Conservation (phyloP, 306 rosid species). For the Medicago lupulina region DNA sequence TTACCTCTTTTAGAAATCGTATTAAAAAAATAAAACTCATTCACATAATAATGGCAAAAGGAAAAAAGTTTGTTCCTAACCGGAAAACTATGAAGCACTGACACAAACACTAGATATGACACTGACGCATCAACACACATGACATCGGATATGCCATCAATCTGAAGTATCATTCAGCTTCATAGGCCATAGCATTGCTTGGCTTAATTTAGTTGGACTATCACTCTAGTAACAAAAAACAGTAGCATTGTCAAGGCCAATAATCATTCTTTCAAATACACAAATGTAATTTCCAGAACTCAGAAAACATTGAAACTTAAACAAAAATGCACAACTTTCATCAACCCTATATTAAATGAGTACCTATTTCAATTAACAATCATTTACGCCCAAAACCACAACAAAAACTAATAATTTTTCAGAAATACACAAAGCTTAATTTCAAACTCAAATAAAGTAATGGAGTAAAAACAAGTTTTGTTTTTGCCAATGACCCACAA, state of each 20-base stretch:
- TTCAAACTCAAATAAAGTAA: slow-evolving; percentile 20
- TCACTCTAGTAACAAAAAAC: slow-evolving; percentile 12
- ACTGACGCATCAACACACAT: not conserved
- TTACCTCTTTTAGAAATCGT: slow-evolving; percentile 1
- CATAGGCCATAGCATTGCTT: slow-evolving; percentile 34
- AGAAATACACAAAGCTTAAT: slow-evolving; percentile 23
- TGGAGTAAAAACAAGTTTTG: not conserved
- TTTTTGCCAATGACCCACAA: slow-evolving; percentile 27
- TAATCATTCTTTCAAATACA: slow-evolving; percentile 37
- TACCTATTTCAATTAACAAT: slow-evolving; percentile 36
- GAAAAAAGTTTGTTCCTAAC: not conserved
- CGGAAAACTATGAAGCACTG: not conserved
- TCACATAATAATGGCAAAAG: not conserved
- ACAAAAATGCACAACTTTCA: slow-evolving; percentile 31
- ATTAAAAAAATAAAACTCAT: slow-evolving; percentile 12
- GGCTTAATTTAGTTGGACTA: slow-evolving; percentile 29
- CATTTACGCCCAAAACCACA: slow-evolving; percentile 40
- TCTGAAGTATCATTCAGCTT: slow-evolving; percentile 24
- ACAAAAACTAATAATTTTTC: slow-evolving; percentile 27
- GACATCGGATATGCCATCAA: not conserved
- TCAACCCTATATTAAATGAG: slow-evolving; percentile 32
- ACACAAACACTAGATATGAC: not conserved
- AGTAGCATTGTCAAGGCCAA: slow-evolving; percentile 27
- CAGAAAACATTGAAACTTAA: slow-evolving; percentile 24
- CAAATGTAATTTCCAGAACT: slow-evolving; percentile 19